Evolutionary conservation across 306 rosid species (phyloP), one percentile per base, ranked within the genome.

Genomic region (Fragaria nilgerrensis): DNA sequence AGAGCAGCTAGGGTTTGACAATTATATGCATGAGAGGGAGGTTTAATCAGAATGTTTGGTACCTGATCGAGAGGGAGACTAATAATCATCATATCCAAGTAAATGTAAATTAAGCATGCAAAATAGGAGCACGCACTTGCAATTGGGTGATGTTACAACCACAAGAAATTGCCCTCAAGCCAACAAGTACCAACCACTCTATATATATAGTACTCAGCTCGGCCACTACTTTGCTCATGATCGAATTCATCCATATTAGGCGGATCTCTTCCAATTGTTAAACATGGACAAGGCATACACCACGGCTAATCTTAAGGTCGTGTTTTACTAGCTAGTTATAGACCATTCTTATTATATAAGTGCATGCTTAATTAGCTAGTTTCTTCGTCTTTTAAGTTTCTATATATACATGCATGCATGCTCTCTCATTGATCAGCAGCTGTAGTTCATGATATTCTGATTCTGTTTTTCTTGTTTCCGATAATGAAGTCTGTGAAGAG

Each of bases 31-130:
- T 87, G 98, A 94, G 96, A 90, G 91, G 87, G 97, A 94, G 85
- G 84, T 90, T 94, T 88, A 86, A 94, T 94, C 98, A 92, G 96
- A 94, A 90, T 89, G 97, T 87, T 92, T 89, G 98, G 97, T 94
- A 82, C 81, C 80, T 74, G 88, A 91, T 76, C 70, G 11, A 91
- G 76, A 76, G 12, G 49, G 27, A 53, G 2, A 49, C 37, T 17
- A 65, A 7, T 36, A 32, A 32, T 32, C 36, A 32, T 32, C 23
- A 65, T 65, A 7, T 65, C 47, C 47, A 63, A 22, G 3, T 22
- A 56, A 63, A 61, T 25, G 15, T 32, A 32, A 61, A 63, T 25
- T 5, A 25, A 85, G 86, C 90, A 80, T 90, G 89, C 83, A 85
- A 86, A 77, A 32, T 63, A 32, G 82, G 68, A 82, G 84, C 81